Base-by-base conservation (phyloP, 306 rosid species). In the Glycine tomentella region DNA sequence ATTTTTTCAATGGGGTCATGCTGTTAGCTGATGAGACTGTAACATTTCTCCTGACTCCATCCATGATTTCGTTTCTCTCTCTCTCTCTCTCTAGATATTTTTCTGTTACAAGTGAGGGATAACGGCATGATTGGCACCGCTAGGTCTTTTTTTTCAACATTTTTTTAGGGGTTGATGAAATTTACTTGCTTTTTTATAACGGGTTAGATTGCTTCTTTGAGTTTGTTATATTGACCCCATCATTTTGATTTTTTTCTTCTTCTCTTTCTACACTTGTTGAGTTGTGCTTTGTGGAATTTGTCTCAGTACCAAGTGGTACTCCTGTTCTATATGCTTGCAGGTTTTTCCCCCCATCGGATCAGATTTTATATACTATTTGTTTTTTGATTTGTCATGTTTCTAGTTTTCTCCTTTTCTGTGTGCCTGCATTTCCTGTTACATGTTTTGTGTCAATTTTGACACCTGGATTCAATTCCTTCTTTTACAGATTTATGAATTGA, bases 101-200 rank as follows among this genome's bases (percentile, higher is more conserved):
- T 57, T 75, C 72, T 76, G 82, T 42, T 66, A 72, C 79, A 74
- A 15, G 34, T 80, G 77, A 86, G 74, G 74, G 9, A 84, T 80
- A 86, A 85, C 72, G 81, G 71, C 77, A 80, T 59, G 31, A 13
- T 72, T 85, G 76, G 84, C 8, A 79, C 74, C 16, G 56, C 15
- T 0, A 76, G 51, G 79, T 81, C 15, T 68, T 63, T 4, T 58
- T 68, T 40, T 80, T 9, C 16, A 51, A 20, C 51, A n/a, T 3
- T 80, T 82, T 80, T 81, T 70, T 45, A 80, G 51, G 53, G 42
- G 8, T 77, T 80, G 55, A 58, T 75, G 90, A 59, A 62, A 72
- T 69, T 36, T 75, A 46, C 50, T 59, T 80, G 77, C 80, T 58
- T 78, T 69, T 25, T 84, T 7, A 80, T 36, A 72, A 69, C 80